phyloP scores from a whole-genome alignment of 1,139 yeast genomes.

The Casaregolazyma lundiana region DNA sequence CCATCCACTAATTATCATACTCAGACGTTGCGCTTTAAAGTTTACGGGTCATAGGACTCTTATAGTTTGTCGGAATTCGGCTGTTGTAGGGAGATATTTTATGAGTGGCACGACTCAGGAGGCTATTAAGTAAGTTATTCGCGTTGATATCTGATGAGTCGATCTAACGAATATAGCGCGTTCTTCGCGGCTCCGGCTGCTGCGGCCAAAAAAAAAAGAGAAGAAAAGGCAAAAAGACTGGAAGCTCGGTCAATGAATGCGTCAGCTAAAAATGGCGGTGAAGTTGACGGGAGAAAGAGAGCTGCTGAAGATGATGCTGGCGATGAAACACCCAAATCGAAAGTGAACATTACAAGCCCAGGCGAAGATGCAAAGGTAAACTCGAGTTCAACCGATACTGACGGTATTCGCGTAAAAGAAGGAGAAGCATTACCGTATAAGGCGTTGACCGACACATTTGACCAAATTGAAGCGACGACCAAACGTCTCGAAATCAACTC shows the following conservation, averaged over 20 bases:
- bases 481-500: conserved; percentile 78
- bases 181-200: conserved; percentile 8
- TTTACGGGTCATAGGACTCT: conserved; percentile 7
- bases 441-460: conserved; percentile 63
- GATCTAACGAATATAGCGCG: background rate
- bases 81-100: background rate
- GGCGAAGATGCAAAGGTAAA: conserved; percentile 3
- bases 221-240: background rate
- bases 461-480: conserved; percentile 69
- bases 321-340: background rate
- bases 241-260: background rate
- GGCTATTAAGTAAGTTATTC: conserved; percentile 10
- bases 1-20: background rate
- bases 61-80: background rate
- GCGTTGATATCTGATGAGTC: background rate
- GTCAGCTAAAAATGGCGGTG: background rate
- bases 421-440: conserved; percentile 52
- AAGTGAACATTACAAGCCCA: background rate
- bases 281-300: background rate
- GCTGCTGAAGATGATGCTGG: conserved; percentile 4
- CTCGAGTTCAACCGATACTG: background rate
- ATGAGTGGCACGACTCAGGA: conserved; percentile 12
- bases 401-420: conserved; percentile 7
- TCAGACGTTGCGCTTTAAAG: background rate
- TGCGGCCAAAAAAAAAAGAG: conserved; percentile 3